Evolutionary conservation across 2,329 filamentous ascomycete species (phyloP).

Genomic region (Myriosclerotinia curreyana): DNA sequence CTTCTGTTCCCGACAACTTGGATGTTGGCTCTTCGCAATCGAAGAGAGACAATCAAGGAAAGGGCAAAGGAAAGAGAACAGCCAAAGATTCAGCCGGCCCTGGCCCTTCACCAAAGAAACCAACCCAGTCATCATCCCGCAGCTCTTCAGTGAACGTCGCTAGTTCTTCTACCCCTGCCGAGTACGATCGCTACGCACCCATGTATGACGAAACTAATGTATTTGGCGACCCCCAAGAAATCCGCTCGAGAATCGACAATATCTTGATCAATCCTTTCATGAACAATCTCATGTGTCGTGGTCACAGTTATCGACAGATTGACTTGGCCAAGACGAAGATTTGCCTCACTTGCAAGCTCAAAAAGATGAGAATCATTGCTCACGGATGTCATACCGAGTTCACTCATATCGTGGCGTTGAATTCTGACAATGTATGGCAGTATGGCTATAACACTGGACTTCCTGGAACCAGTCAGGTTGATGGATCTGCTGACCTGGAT

Average conservation of each 20-base stretch:
- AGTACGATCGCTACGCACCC: background rate
- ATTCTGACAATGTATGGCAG: background rate
- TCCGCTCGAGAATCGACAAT: background rate
- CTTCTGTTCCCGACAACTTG: background rate
- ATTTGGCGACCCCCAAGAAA: background rate
- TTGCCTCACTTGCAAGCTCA: background rate
- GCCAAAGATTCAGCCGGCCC: background rate
- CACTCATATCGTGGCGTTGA: background rate
- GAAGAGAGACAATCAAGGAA: background rate
- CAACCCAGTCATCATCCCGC: background rate
- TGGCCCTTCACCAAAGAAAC: background rate
- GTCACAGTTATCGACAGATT: background rate
- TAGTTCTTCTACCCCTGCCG: background rate
- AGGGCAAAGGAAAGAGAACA: background rate
- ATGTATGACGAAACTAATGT: background rate
- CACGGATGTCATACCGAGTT: conserved; percentile 14
- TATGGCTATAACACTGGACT: background rate
- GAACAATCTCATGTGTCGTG: conserved; percentile 15
- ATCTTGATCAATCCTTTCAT: conserved; percentile 15
- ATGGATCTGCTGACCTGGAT: background rate
- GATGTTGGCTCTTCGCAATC: background rate
- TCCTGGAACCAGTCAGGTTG: background rate
- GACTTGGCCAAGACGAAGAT: conserved; percentile 1
- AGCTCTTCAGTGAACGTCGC: background rate
- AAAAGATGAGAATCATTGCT: conserved; percentile 1